Evolutionary conservation across 345 rosid species (phyloP).

Genomic region (Brassica juncea): DNA sequence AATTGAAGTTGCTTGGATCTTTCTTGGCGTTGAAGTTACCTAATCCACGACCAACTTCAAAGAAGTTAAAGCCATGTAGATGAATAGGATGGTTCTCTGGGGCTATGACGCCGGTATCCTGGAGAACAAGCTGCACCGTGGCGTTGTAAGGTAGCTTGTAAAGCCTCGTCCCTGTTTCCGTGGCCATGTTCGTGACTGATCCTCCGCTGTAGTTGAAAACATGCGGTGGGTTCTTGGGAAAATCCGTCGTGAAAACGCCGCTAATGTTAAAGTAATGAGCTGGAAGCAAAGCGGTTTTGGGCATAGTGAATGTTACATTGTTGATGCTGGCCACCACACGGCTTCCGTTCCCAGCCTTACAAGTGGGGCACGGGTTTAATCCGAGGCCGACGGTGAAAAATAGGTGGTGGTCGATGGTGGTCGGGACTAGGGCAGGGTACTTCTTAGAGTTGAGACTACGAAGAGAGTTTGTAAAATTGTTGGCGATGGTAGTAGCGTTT

Average conservation of each 20-base stretch:
- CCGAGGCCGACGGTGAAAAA: constrained; percentile 81
- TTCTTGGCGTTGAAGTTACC: constrained; percentile 70
- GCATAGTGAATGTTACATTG: constrained; percentile 86
- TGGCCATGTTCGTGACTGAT: constrained; percentile 56
- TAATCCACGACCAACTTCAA: constrained; percentile 68
- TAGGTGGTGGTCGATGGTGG: constrained; percentile 69
- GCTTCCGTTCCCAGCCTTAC: constrained; percentile 77
- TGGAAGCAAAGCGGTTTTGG: constrained; percentile 67
- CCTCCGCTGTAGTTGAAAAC: constrained; percentile 67
- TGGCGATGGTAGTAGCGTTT: constrained; percentile 75
- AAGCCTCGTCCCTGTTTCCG: constrained; percentile 63
- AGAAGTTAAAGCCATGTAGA: constrained; percentile 89
- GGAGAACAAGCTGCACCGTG: constrained; percentile 78
- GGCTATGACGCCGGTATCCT: constrained; percentile 78
- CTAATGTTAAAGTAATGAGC: constrained; percentile 79
- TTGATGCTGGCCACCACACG: constrained; percentile 77
- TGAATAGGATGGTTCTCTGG: constrained; percentile 90
- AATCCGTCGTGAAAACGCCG: constrained; percentile 86
- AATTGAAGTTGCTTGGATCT: constrained; percentile 68
- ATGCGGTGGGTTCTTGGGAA: constrained; percentile 68
- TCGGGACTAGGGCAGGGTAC: constrained; percentile 80
- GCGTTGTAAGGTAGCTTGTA: constrained; percentile 67
- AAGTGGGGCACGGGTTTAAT: constrained; percentile 69
- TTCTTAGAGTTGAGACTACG: constrained; percentile 74
- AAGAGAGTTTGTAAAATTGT: constrained; percentile 54